phyloP scores from a whole-genome alignment of 345 rosid genomes.

The Linum tenue region DNA sequence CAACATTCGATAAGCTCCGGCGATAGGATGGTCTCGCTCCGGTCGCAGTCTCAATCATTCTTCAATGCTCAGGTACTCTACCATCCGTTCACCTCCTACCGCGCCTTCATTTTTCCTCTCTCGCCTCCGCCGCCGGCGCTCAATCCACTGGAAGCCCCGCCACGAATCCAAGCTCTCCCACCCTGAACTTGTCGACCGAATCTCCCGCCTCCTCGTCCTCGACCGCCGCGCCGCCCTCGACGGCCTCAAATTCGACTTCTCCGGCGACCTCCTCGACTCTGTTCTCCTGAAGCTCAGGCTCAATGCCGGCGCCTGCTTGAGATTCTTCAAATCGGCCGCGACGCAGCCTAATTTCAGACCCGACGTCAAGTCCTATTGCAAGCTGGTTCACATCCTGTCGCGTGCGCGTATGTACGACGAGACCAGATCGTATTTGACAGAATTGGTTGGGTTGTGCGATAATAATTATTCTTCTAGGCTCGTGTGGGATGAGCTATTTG shows the following conservation, averaged over 20 bases:
- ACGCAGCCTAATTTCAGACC: constrained; percentile 58
- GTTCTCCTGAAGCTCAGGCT: constrained; percentile 45
- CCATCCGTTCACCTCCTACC: constrained; percentile 11
- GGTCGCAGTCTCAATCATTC: not conserved
- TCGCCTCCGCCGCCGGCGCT: constrained; percentile 18
- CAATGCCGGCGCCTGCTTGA: constrained; percentile 53
- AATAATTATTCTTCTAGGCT: constrained; percentile 31
- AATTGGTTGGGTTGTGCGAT: constrained; percentile 43
- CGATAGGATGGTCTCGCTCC: not conserved
- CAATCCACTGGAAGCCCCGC: constrained; percentile 50
- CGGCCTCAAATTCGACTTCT: constrained; percentile 44
- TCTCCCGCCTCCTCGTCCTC: constrained; percentile 58
- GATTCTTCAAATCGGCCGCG: constrained; percentile 53
- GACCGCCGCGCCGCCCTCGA: constrained; percentile 54
- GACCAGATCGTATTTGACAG: constrained; percentile 39
- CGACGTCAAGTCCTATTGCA: constrained; percentile 46
- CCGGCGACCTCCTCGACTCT: constrained; percentile 61
- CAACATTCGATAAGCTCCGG: not conserved
- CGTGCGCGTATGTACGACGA: not conserved
- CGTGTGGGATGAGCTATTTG: constrained; percentile 56
- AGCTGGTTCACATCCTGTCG: constrained; percentile 63
- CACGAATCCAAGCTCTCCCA: constrained; percentile 44
- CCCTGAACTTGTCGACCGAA: constrained; percentile 53
- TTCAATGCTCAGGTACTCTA: constrained; percentile 33
- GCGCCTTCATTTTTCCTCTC: constrained; percentile 21